Base-by-base conservation (phyloP, 2,329 filamentous ascomycete species). In the Colletotrichum caudatum region DNA sequence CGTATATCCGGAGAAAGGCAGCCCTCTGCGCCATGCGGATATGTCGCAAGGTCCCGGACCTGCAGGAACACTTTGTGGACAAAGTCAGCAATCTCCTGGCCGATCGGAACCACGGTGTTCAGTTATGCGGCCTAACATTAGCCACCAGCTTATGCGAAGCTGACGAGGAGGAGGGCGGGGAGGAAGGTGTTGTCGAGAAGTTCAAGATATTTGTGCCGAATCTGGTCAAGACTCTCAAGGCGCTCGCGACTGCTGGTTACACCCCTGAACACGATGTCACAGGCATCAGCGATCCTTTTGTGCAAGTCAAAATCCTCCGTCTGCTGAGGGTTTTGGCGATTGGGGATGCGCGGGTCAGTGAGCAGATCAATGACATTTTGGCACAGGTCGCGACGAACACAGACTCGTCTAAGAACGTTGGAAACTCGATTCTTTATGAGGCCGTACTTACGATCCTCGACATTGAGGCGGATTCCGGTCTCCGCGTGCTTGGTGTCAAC, bases 1-100 rank as follows among this genome's bases (percentile, higher is more conserved):
- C 96, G n/a, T 99, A 99, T 80, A 98, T 99, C 79, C 90, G 96
- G 77, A 90, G 96, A 76, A 99, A 99, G 85, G 96, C 96, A 23
- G 96, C 96, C 5, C 88, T 99, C n/a, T 99, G 96, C 83, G 96
- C 96, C 62, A 99, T 99, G 96, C 90, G 95, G 75, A 98, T 99
- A 87, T 98, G 95, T 84, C 92, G 94, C 77, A 99, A 99, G 82
- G 96, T 99, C 14, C 96, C 97, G 7, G 96, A 99, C 81, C 84
- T 99, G 65, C 94, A 97, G 82, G 97, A 99, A 81, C 95, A 99
- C 82, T 99, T 99, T 79, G 80, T 98, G 69, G 96, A 99, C 73
- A 98, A 98, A 81, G 93, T 95, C 20, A 93, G 96, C 73, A 88
- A 94, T 37, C 87, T 99, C 12, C 85, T 99, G 29, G 93, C 94